These are phyloP conservation scores for Elsinoe australis DNA, from an alignment of 2,329 filamentous ascomycete genomes.

Conservation along the genomic window DNA sequence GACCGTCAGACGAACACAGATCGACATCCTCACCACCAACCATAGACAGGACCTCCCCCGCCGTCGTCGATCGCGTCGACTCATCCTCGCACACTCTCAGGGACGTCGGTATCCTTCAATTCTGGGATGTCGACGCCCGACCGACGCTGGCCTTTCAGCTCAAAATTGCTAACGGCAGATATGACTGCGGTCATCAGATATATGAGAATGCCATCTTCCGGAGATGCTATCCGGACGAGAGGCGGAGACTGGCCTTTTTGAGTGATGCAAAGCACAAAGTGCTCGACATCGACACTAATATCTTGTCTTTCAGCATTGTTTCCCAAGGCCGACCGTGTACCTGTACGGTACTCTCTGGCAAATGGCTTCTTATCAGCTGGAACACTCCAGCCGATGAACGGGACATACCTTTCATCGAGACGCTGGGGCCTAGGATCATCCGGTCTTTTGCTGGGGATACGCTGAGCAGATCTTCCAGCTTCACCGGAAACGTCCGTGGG, in stretches of 20 bases:
- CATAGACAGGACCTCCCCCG: background rate
- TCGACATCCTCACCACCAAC: background rate
- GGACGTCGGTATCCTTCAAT: conserved; percentile 3
- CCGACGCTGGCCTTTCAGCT: conserved; percentile 9
- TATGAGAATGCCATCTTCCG: conserved; percentile 14
- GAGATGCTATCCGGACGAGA: conserved; percentile 10
- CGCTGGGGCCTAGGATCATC: background rate
- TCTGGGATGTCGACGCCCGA: conserved; percentile 1
- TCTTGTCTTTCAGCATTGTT: background rate
- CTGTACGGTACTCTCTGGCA: background rate
- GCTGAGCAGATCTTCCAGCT: background rate
- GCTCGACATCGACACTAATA: background rate
- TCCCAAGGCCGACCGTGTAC: conserved; percentile 10
- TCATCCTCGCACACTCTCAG: background rate
- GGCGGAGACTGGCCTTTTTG: conserved; percentile 6
- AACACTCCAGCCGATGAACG: conserved; percentile 8
- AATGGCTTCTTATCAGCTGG: conserved; percentile 8
- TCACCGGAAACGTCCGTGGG: background rate
- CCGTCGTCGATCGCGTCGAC: background rate
- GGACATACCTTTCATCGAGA: background rate
- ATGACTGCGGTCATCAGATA: background rate
- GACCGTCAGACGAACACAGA: background rate
- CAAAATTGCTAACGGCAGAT: background rate
- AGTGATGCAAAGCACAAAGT: conserved; percentile 6
- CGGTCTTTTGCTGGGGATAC: background rate